Conservation (phyloP, 164 flowering plant genomes). For the Sextonia rubra region DNA sequence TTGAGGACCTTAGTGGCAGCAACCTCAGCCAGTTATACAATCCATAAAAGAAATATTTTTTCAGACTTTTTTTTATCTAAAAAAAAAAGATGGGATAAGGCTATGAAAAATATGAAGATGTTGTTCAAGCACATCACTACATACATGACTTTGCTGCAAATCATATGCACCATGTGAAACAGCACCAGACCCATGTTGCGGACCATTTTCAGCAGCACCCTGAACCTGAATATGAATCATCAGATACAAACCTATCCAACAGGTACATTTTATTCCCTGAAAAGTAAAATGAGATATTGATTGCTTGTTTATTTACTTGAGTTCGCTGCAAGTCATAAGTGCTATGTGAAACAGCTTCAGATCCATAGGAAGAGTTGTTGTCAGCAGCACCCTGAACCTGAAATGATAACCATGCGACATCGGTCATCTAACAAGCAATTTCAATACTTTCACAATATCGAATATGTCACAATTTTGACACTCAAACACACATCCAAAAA, state of each 20-base stretch:
- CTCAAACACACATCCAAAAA: too few species aligned
- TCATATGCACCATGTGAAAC: constrained; percentile 18
- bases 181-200: constrained; percentile 20
- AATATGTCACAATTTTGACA: too few species aligned
- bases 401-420: constrained; percentile 5
- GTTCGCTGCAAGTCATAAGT: constrained; percentile 21
- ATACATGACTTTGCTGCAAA: constrained; percentile 19
- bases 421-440: neutral
- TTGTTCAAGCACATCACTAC: constrained; percentile 4
- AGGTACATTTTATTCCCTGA: neutral
- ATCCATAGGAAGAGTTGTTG: constrained; percentile 14
- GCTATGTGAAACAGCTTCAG: constrained; percentile 20
- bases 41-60: too few species aligned
- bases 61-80: too few species aligned
- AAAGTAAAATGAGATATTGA: neutral
- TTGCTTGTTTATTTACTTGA: constrained; percentile 15
- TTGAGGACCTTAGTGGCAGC: constrained; percentile 18
- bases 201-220: constrained; percentile 17
- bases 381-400: constrained; percentile 27
- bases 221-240: constrained; percentile 19
- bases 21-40: constrained; percentile 23
- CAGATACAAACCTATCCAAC: neutral
- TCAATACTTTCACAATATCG: neutral
- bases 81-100: neutral
- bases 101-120: neutral